A percentile compares a stretch with the other conserved stretches of the same genome.
phyloP scores from a whole-genome alignment of 306 rosid species.

The Hippophae gyantsensis region DNA sequence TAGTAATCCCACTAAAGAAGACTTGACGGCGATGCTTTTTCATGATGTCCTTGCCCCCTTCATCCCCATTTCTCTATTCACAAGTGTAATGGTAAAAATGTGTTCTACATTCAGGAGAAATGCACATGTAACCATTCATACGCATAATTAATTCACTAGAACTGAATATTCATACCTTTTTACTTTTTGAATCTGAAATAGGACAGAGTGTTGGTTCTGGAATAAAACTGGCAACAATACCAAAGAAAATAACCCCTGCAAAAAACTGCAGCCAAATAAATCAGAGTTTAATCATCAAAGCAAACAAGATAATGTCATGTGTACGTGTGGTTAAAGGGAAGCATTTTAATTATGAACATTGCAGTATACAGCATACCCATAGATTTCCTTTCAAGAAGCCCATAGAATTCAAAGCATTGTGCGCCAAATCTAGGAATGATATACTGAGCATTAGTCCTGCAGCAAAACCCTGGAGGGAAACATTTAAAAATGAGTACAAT shows the following conservation, averaged over 20 bases:
- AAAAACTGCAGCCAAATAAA: slow-evolving; percentile 55
- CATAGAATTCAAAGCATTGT: slow-evolving; percentile 80
- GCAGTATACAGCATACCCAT: slow-evolving; percentile 50
- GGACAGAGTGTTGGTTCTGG: slow-evolving; percentile 83
- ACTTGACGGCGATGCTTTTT: slow-evolving; percentile 92
- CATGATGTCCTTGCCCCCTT: slow-evolving; percentile 77
- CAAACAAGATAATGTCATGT: slow-evolving; percentile 13
- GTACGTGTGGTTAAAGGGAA: slow-evolving; percentile 2
- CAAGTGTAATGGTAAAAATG: slow-evolving; percentile 34
- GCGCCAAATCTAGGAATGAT: slow-evolving; percentile 96
- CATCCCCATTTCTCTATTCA: slow-evolving; percentile 62
- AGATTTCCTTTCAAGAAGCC: slow-evolving; percentile 90
- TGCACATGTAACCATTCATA: slow-evolving; percentile 18
- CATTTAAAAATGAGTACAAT: not conserved
- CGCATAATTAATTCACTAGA: slow-evolving; percentile 11
- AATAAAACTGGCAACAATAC: slow-evolving; percentile 60
- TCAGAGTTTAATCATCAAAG: slow-evolving; percentile 12
- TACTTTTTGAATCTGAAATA: slow-evolving; percentile 45
- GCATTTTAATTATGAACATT: not conserved
- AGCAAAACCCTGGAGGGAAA: slow-evolving; percentile 72
- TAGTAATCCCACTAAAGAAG: slow-evolving; percentile 73
- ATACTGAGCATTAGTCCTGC: slow-evolving; percentile 96
- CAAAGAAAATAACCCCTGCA: slow-evolving; percentile 89
- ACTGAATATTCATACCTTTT: slow-evolving; percentile 41
- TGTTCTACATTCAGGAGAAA: slow-evolving; percentile 14